Percentiles rank a stretch among this genome's conserved stretches.
These are phyloP conservation scores for Rusavskia elegans DNA, from an alignment of 495 filamentous ascomycete species.

Conservation along the genomic window DNA sequence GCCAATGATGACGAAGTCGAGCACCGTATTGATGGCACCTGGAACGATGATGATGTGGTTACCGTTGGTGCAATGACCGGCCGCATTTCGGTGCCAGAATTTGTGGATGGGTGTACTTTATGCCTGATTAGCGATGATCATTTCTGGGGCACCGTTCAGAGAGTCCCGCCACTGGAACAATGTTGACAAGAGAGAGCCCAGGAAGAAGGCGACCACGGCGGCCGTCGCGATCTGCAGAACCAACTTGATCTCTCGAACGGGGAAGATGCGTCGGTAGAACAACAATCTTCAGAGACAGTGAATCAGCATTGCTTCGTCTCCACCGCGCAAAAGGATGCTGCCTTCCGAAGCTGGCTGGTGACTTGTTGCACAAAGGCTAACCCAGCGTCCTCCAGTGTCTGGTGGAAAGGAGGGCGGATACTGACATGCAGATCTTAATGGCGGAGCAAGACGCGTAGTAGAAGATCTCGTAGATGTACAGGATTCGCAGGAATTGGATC, in stretches of 20 bases:
- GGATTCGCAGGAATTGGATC: too few relatives aligned
- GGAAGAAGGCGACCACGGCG: background rate
- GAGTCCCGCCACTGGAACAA: constrained; percentile 7
- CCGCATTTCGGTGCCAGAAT: background rate
- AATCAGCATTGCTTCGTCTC: too few relatives aligned
- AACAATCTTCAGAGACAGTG: background rate
- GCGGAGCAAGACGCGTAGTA: too few relatives aligned
- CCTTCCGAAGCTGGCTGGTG: too few relatives aligned
- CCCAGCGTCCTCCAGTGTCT: too few relatives aligned
- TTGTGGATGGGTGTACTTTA: background rate
- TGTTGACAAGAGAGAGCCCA: background rate
- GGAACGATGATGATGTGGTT: constrained; percentile 4
- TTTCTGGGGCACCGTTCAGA: too few relatives aligned
- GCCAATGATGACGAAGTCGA: constrained; percentile 8
- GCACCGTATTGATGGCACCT: constrained; percentile 6
- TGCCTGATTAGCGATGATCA: too few relatives aligned
- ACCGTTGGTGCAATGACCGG: constrained; percentile 5
- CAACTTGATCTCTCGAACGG: constrained; percentile 4
- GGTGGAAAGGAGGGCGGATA: too few relatives aligned
- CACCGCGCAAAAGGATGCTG: too few relatives aligned
- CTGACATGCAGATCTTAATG: too few relatives aligned
- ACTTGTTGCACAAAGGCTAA: too few relatives aligned
- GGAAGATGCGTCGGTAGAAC: constrained; percentile 11
- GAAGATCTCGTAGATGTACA: too few relatives aligned
- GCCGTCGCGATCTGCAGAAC: background rate